Conservation (phyloP, 2,329 filamentous ascomycete genomes). For the Colletotrichum sp. region DNA sequence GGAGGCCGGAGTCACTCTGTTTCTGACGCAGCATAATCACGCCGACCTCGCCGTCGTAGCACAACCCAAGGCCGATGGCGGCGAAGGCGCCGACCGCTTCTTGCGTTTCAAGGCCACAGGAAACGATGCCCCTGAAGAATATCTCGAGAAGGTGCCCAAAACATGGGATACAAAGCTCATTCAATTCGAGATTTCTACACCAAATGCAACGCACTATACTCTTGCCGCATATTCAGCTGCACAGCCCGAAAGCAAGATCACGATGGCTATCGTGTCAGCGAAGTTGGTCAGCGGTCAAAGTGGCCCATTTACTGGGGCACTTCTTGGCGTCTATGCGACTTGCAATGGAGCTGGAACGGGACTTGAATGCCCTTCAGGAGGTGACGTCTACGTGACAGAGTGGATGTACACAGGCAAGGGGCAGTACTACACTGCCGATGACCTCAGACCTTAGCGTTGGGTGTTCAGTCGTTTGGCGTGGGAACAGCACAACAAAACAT, state of each 20-base stretch:
- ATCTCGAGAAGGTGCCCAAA: neutral
- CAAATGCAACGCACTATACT: neutral
- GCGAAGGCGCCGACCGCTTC: neutral
- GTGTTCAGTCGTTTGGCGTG: neutral
- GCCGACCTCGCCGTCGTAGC: neutral
- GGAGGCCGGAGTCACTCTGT: neutral
- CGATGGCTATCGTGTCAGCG: neutral
- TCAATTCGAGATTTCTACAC: neutral
- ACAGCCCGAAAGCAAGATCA: neutral
- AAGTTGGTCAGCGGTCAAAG: neutral
- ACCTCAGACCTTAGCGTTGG: neutral
- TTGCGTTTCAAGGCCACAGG: neutral
- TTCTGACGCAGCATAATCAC: neutral
- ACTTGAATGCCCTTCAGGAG: neutral
- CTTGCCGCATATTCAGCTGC: neutral
- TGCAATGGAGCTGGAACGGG: neutral
- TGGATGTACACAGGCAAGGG: neutral
- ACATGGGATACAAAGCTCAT: rapidly evolving
- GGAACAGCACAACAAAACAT: rapidly evolving
- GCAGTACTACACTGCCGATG: neutral
- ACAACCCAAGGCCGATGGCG: neutral
- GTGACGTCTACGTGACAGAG: neutral
- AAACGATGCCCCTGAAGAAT: neutral
- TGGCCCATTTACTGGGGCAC: neutral
- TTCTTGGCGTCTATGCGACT: neutral